phyloP scores from a whole-genome alignment of 768 basidiomycete genomes.

The Termitomyces sp. region DNA sequence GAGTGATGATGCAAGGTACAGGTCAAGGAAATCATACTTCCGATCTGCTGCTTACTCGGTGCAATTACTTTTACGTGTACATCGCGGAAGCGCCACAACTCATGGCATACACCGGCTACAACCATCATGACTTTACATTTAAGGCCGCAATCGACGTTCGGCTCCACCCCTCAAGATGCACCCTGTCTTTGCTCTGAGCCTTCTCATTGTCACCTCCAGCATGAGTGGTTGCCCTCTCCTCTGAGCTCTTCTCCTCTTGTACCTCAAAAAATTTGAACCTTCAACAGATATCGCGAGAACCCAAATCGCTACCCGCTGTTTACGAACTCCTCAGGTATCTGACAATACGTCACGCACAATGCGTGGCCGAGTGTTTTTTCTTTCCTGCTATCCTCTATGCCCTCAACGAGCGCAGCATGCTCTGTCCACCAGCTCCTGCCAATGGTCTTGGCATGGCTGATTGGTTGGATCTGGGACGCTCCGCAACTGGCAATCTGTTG shows the following conservation, averaged over 20 bases:
- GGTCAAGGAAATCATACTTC: background rate
- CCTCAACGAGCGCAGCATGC: constrained; percentile 42
- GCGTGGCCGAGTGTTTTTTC: constrained; percentile 67
- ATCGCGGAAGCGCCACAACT: background rate
- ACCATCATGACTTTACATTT: background rate
- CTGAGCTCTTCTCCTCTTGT: constrained; percentile 55
- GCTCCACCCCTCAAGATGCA: background rate
- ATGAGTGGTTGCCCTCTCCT: background rate
- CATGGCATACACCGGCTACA: background rate
- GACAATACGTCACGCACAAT: constrained; percentile 48
- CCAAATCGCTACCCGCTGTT: constrained; percentile 38
- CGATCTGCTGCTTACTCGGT: background rate
- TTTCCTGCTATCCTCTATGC: constrained; percentile 59
- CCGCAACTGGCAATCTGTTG: constrained; percentile 45
- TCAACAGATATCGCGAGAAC: constrained; percentile 29
- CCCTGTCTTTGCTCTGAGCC: background rate
- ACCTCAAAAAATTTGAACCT: constrained; percentile 50
- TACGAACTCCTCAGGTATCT: constrained; percentile 42
- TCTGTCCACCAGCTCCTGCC: constrained; percentile 36
- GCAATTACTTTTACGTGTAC: background rate
- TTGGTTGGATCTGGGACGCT: constrained; percentile 51
- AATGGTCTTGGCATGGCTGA: constrained; percentile 37
- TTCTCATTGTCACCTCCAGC: background rate
- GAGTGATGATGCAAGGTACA: background rate
- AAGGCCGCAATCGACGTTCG: background rate